A percentile compares a stretch with the other conserved stretches of the same genome.
These are phyloP conservation scores for Ilex paraguariensis DNA, from an alignment of 305 asterid species.

Conservation along the genomic window DNA sequence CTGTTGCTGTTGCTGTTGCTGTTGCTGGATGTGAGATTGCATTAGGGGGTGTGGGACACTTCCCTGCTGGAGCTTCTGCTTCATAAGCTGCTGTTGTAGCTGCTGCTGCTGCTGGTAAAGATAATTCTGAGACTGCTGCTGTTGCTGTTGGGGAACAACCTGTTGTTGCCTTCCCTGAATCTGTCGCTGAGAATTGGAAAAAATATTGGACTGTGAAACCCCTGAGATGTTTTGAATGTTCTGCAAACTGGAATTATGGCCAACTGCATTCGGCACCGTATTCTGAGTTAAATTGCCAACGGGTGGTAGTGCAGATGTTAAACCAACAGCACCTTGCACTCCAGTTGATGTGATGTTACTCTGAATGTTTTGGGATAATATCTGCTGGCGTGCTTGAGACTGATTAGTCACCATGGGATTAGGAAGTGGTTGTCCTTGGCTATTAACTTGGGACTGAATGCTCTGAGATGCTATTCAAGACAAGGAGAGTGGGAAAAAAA, in stretches of 20 bases:
- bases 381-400: slow-evolving; percentile 72
- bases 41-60: slow-evolving; percentile 48
- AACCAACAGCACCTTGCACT: slow-evolving; percentile 61
- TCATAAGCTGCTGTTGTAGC: slow-evolving; percentile 59
- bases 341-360: slow-evolving; percentile 61
- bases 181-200: slow-evolving; percentile 76
- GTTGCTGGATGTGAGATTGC: slow-evolving; percentile 68
- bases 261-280: slow-evolving; percentile 55
- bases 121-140: slow-evolving; percentile 71
- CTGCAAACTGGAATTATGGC: slow-evolving; percentile 69
- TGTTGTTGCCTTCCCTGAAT: slow-evolving; percentile 71
- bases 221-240: slow-evolving; percentile 58
- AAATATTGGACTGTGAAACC: slow-evolving; percentile 54
- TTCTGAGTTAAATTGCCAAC: slow-evolving; percentile 57
- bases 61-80: slow-evolving; percentile 75
- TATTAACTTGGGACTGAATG: slow-evolving; percentile 76
- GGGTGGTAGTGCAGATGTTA: slow-evolving; percentile 54
- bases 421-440: slow-evolving; percentile 60
- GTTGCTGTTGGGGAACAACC: slow-evolving; percentile 60
- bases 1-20: slow-evolving; percentile 31
- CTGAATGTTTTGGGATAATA: slow-evolving; percentile 59
- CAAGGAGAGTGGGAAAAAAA: too few species aligned
- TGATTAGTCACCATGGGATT: slow-evolving; percentile 53
- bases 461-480: slow-evolving; percentile 42
- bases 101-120: slow-evolving; percentile 62